A percentile compares a stretch with the other conserved stretches of the same genome.
Evolutionary conservation across 2,329 filamentous ascomycete species (phyloP).

Genomic region (Pseudogymnoascus sp.): DNA sequence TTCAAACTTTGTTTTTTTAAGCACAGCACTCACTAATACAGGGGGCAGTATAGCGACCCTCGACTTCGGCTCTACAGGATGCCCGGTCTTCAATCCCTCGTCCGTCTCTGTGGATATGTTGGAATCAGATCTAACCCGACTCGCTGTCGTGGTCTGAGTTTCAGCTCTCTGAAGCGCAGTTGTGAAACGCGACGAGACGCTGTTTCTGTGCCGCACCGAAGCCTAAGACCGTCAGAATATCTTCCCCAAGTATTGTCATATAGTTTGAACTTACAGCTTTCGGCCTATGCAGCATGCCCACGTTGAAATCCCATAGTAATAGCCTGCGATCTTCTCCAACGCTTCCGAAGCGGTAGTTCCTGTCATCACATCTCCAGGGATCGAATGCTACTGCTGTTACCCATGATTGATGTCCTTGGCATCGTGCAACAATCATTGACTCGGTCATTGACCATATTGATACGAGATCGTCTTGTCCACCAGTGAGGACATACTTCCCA

Average conservation of each 20-base stretch:
- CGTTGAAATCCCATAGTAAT: constrained; percentile 93
- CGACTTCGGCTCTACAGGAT: constrained; percentile 70
- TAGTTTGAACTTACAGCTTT: constrained; percentile 57
- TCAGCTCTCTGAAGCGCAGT: constrained; percentile 47
- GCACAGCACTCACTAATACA: constrained; percentile 57
- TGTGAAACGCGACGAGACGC: constrained; percentile 41
- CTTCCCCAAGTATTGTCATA: constrained; percentile 7
- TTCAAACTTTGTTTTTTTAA: background rate
- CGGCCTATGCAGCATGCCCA: constrained; percentile 89
- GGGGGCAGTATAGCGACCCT: constrained; percentile 81
- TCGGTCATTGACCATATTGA: constrained; percentile 92
- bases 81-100: constrained; percentile 36
- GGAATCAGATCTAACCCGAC: constrained; percentile 62
- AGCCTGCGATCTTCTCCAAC: constrained; percentile 90
- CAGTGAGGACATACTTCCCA: constrained; percentile 88
- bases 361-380: constrained; percentile 91
- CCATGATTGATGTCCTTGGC: constrained; percentile 93
- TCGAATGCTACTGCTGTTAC: constrained; percentile 91
- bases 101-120: constrained; percentile 46
- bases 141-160: constrained; percentile 50
- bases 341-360: constrained; percentile 90
- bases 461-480: constrained; percentile 90
- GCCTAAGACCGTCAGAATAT: constrained; percentile 30
- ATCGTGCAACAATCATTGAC: constrained; percentile 75
- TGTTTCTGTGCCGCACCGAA: constrained; percentile 45